Base-by-base conservation (phyloP, 371 early-diverging fungal genomes). In the Saksenaea vasiformis region DNA sequence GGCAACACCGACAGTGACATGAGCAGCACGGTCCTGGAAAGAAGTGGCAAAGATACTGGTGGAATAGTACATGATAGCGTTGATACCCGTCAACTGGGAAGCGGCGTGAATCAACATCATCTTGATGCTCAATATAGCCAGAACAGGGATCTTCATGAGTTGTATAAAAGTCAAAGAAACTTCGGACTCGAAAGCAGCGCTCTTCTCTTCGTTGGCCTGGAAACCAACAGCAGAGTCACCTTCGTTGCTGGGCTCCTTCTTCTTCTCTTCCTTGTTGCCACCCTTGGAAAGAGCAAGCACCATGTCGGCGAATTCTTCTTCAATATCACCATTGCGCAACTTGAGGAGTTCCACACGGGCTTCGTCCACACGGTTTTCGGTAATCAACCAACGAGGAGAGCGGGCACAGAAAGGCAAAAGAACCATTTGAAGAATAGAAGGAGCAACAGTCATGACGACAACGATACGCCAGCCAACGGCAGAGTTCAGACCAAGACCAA, bases 381-480 rank as follows among this genome's bases (percentile, higher is more conserved):
- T 78, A 37, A 90, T 77, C 54, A 91, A 70, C 80, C 90, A 91
- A 65, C 85, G 80, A 34, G 93, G 95, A 36, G 91, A 87, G 61
- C 93, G 91, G 54, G 89, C 87, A 70, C 90, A 84, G 58, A 90
- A 86, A 0, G 88, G 87, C 36, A 94, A 72, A 41, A 90, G 61
- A n/a, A 85, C 64, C 70, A 86, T 79, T 69, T 95, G 93, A 17
- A 90, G 56, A 22, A 89, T 60, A 2, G 89, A 76, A 34, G 93
- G 90, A 22, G 86, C 79, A 19, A 83, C 80, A 31, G 87, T 87
- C 61, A 88, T 71, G 8, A 85, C 77, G 14, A 87, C 72, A 41
- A 86, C 76, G 26, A 90, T 62, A 63, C 91, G 83, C 92, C 92
- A 91, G 54, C 85, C 86, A 5, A 90, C 83, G 13, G 84, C 77